These are phyloP conservation scores for Crithidia bombi DNA, from an alignment of 208 protist genomes.

Conservation along the genomic window DNA sequence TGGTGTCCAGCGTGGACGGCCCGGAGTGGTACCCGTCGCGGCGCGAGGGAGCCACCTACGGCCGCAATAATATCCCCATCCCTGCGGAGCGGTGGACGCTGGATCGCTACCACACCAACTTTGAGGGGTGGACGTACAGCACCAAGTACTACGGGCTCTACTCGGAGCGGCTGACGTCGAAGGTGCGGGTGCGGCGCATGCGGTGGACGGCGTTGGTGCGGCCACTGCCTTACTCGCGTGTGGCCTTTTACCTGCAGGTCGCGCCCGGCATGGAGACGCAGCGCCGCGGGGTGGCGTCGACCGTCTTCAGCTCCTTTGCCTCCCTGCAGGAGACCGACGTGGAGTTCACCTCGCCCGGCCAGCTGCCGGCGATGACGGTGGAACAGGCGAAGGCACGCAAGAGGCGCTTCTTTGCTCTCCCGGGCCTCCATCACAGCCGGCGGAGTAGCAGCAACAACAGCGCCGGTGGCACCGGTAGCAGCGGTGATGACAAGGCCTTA, in stretches of 20 bases:
- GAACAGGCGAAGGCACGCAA: constrained; percentile 28
- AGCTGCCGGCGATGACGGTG: constrained; percentile 37
- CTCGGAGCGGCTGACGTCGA: constrained; percentile 34
- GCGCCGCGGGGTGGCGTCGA: constrained; percentile 17
- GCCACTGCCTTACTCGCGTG: constrained; percentile 51
- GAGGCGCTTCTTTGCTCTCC: constrained; percentile 4
- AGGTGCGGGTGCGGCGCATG: constrained; percentile 65
- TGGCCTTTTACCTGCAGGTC: constrained; percentile 50
- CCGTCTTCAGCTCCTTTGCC: constrained; percentile 2
- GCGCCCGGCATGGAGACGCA: constrained; percentile 53
- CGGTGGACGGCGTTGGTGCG: constrained; percentile 69
- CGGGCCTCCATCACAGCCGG: constrained; percentile 15
- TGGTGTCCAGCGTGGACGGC: constrained; percentile 60
- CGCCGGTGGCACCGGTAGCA: not conserved
- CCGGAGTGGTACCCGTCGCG: constrained; percentile 70
- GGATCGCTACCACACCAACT: constrained; percentile 69
- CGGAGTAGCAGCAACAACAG: constrained; percentile 16
- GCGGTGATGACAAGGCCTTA: not conserved
- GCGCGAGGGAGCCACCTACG: constrained; percentile 49
- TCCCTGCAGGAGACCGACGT: constrained; percentile 27
- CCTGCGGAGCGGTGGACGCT: constrained; percentile 53
- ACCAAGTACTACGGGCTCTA: constrained; percentile 77
- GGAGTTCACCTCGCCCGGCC: constrained; percentile 40
- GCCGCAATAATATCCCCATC: constrained; percentile 26
- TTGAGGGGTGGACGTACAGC: constrained; percentile 83